Base-by-base conservation (phyloP, 2,329 filamentous ascomycete species). In the Ambrosiella beaveri region DNA sequence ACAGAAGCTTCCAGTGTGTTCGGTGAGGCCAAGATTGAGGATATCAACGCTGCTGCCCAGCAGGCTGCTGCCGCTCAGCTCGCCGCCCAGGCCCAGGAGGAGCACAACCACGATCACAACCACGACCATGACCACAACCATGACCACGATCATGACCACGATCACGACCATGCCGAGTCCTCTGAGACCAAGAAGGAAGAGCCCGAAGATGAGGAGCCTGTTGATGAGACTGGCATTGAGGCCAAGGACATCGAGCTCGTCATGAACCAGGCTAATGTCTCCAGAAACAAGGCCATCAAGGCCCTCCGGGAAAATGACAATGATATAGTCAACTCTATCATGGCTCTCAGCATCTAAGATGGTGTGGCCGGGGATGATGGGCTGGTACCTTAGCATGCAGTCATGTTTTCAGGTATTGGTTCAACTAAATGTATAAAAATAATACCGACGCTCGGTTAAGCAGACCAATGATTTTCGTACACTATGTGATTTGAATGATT, bases 251-350 rank as follows among this genome's bases (percentile, higher is more conserved):
- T 98, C 69, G 93, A 98, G 75, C 82, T 98, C 61, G 93, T 98
- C 73, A 96, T 97, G 88, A 88, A 87, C 66, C 91, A 98, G 76
- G 93, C 93, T 67, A 93, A 79, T 68, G 94, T 98, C 67, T 95
- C 88, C 66, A 82, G 93, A 73, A 96, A 95, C 78, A 97, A 97
- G 83, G 93, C 93, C 62, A 82, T 98, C 77, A 98, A 97, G 78
- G 93, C 94, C 59, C 80, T 98, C 70, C 90, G 89, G 79, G 93
- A 97, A 79, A 98, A 98, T 71, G 91, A 97, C 76, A 96, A 97
- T 69, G 93, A 98, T 71, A 98, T 98, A 76, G 93, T 98, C 79
- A 98, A 98, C 81, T 96, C 93, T 67, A 98, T 98, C 77, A 98
- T 98, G 93, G 90, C 91, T 66, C 77, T 98, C 72, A 89, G 86